Evolutionary conservation across 371 early-diverging fungal genomes (phyloP).

Genomic region (Zopfochytrium polystomum): DNA sequence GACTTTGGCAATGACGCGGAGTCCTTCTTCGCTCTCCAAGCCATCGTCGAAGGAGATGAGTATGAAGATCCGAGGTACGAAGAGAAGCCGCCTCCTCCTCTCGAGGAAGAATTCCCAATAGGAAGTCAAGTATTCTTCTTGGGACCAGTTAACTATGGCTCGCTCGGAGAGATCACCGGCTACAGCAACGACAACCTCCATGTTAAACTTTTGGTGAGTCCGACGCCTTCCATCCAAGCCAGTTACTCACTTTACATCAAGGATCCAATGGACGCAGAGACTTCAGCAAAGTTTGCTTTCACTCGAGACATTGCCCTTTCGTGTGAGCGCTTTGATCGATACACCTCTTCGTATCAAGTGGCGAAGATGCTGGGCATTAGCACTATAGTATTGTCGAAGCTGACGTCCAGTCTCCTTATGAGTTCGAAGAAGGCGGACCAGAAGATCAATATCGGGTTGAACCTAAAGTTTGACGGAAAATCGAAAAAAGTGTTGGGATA

Average conservation of each 20-base stretch:
- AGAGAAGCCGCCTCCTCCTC: conserved; percentile 37
- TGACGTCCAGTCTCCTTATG: conserved; percentile 78
- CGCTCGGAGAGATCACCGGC: conserved; percentile 66
- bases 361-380: conserved; percentile 61
- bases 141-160: conserved; percentile 66
- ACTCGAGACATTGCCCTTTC: conserved; percentile 53
- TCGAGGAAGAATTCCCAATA: conserved; percentile 61
- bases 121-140: conserved; percentile 69
- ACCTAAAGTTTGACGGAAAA: conserved; percentile 84
- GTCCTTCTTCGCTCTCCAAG: conserved; percentile 66
- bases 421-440: conserved; percentile 46
- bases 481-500: conserved; percentile 83
- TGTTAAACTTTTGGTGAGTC: conserved; percentile 47
- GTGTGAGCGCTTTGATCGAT: conserved; percentile 43
- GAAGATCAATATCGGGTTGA: conserved; percentile 76
- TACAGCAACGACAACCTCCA: conserved; percentile 52
- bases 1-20: conserved; percentile 69
- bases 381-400: conserved; percentile 66
- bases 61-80: conserved; percentile 71
- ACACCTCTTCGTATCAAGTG: conserved; percentile 65
- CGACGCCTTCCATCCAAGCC: no score
- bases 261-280: conserved; percentile 14
- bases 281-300: conserved; percentile 54
- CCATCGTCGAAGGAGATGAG: conserved; percentile 57
- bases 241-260: neutral